Conservation (phyloP, 2,329 filamentous ascomycete genomes). For the Botrytis sinoallii region DNA sequence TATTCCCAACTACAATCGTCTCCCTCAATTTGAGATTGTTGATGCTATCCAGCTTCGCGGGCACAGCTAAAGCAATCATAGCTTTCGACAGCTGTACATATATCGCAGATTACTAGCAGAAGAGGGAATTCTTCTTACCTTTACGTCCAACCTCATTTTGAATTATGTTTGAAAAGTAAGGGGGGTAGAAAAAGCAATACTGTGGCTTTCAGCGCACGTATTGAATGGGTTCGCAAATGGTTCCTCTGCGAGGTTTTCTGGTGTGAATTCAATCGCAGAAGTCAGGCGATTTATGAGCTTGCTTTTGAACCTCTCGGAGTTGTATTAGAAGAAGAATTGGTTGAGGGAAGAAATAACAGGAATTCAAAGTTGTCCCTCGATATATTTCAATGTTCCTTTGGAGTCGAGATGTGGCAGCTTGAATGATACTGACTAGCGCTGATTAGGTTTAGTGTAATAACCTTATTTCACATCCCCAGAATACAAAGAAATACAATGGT, state of each 20-base stretch:
- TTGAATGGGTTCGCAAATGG: constrained; percentile 21
- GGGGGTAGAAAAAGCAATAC: constrained; percentile 23
- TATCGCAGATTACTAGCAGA: constrained; percentile 6
- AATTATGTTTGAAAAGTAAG: constrained; percentile 23
- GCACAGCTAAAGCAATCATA: constrained; percentile 16
- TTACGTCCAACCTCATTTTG: constrained; percentile 58
- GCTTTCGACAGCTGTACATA: background rate
- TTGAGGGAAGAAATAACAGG: background rate
- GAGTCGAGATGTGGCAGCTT: constrained; percentile 21
- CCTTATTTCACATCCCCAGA: constrained; percentile 1
- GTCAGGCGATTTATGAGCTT: background rate
- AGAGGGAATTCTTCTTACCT: constrained; percentile 43
- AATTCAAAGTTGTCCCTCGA: background rate
- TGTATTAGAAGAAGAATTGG: background rate
- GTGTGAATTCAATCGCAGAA: background rate
- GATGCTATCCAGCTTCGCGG: constrained; percentile 11
- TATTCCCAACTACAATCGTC: constrained; percentile 25
- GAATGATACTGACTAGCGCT: constrained; percentile 19
- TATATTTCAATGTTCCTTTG: constrained; percentile 9
- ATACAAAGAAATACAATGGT: background rate
- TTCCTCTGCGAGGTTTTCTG: constrained; percentile 17
- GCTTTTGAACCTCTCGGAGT: too few relatives aligned
- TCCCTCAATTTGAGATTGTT: constrained; percentile 29
- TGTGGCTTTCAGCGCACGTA: constrained; percentile 28
- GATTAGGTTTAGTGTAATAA: constrained; percentile 18